Evolutionary conservation across 2,329 filamentous ascomycete genomes (phyloP).

Genomic region (Sodiomyces alkalinus): DNA sequence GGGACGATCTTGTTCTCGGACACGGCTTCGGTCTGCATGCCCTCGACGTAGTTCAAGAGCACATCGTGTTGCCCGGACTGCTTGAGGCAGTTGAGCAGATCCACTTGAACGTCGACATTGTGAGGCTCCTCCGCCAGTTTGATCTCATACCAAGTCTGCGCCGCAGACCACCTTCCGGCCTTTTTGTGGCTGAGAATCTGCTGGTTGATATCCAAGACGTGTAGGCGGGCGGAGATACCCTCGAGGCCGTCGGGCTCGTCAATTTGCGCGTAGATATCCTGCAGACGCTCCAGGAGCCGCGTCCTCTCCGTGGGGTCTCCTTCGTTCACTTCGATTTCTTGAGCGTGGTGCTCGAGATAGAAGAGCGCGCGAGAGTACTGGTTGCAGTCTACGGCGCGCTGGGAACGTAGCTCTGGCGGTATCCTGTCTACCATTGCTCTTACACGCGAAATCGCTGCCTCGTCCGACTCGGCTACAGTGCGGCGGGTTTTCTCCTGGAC

Average conservation of each 20-base stretch:
- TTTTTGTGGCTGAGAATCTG: slow-evolving; percentile 88
- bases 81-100: slow-evolving; percentile 75
- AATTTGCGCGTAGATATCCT: slow-evolving; percentile 92
- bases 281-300: slow-evolving; percentile 59
- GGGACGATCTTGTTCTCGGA: slow-evolving; percentile 53
- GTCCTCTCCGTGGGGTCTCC: slow-evolving; percentile 38
- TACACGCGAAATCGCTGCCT: slow-evolving; percentile 32
- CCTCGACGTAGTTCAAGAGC: slow-evolving; percentile 73
- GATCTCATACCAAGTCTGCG: slow-evolving; percentile 95
- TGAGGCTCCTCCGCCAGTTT: slow-evolving; percentile 66
- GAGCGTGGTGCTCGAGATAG: slow-evolving; percentile 84
- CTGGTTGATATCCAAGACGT: slow-evolving; percentile 79
- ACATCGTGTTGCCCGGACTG: slow-evolving; percentile 95
- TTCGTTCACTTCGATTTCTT: slow-evolving; percentile 28
- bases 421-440: slow-evolving; percentile 43
- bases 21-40: slow-evolving; percentile 41
- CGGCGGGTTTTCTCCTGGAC: slow-evolving; percentile 54
- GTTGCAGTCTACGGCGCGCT: slow-evolving; percentile 80
- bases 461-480: slow-evolving; percentile 21
- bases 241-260: slow-evolving; percentile 96
- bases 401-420: slow-evolving; percentile 59
- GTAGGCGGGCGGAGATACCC: slow-evolving; percentile 78
- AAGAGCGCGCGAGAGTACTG: slow-evolving; percentile 87
- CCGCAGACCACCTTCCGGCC: slow-evolving; percentile 82
- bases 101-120: slow-evolving; percentile 63